Conservation (phyloP, 192 early-diverging fungal species). For the Pilobolus umbonatus region DNA sequence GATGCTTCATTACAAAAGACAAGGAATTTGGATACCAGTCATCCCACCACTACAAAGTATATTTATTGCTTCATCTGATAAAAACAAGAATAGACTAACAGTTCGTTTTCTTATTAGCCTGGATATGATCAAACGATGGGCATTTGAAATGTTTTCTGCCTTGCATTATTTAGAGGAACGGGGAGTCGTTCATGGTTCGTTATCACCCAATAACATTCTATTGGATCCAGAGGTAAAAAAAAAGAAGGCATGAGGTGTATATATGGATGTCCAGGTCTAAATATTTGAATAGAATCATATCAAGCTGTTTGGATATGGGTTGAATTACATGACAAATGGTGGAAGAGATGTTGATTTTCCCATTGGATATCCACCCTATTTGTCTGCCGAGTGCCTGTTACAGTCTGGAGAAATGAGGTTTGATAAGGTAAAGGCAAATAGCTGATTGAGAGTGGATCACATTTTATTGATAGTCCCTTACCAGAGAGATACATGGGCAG, state of each 20-base stretch:
- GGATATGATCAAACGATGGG: conserved; percentile 35
- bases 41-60: not conserved
- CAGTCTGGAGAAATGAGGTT: not conserved
- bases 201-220: conserved; percentile 44
- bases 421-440: not conserved
- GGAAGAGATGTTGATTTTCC: conserved; percentile 57
- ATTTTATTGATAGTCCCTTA: not conserved
- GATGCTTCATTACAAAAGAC: conserved; percentile 26
- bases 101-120: not conserved
- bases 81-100: not conserved
- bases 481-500: conserved; percentile 51
- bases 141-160: conserved; percentile 47
- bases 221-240: conserved; percentile 41
- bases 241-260: too few relatives aligned
- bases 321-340: conserved; percentile 53
- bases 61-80: not conserved
- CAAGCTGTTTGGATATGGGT: conserved; percentile 53
- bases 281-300: conserved; percentile 29
- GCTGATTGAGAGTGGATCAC: not conserved
- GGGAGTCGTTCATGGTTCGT: conserved; percentile 41
- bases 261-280: not conserved
- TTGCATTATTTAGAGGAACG: conserved; percentile 44
- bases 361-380: conserved; percentile 46
- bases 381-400: conserved; percentile 32
- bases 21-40: not conserved